Evolutionary conservation across 164 flowering plant genomes (phyloP), one percentile per base, ranked within the genome.

Genomic region (Magnolia officinalis): DNA sequence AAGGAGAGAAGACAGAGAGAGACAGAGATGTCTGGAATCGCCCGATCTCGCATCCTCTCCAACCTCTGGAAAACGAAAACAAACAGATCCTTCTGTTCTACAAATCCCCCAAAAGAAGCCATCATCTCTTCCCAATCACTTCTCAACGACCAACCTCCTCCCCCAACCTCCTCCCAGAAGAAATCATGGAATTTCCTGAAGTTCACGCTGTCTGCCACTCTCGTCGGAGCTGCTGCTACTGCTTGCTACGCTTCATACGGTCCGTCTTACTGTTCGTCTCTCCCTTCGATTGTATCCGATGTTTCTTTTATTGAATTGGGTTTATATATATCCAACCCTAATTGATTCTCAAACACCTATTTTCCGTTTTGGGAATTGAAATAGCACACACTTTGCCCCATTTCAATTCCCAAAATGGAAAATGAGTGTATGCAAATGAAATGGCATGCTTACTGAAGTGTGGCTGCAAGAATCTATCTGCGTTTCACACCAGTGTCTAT

Each of bases 191-290:
- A 71, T 23, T 86, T 90, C 71, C 83, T 92, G 64, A 88, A 78
- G 84, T 84, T 79, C 75, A 84, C 82, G 6, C 26, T 85, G 8
- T 23, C 81, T 50, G 88, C 79, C 0, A 77, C 87, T 61, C 77
- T 92, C 67, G 83, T 90, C 16, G 93, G 88, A 61, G 90, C 82
- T 55, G 72, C 84, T 16, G 89, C 81, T 0, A 68, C 83, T 31
- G 86, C 90, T 74, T 90, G 90, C 21, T 92, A 90, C 68, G 90
- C 82, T 14, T 79, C 88, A 8, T 90, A 88, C 21, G 92, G 97
- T 92, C 4, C 31, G 67, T 70, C 21, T 24, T 51, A 19, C 52
- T 50, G 20, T 50, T 52, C 19, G 20, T 68, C 63, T 18, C 66
- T 18, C 5, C 20, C 59, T 61, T 4, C 8, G 49, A 9, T 24